Conservation (phyloP, 495 filamentous ascomycete genomes). For the Aeminium ludgeri region DNA sequence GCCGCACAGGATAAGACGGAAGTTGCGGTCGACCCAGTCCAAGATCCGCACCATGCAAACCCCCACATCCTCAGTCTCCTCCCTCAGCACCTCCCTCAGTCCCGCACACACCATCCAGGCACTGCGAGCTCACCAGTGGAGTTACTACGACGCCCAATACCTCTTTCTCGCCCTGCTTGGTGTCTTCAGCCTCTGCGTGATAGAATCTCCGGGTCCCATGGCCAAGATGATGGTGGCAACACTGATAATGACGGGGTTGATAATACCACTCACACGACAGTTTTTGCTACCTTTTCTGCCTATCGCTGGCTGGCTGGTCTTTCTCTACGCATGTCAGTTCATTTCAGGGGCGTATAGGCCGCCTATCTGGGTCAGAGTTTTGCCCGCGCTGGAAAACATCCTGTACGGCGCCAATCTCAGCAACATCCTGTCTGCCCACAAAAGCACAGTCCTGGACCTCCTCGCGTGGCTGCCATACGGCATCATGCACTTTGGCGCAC, state of each 20-base stretch:
- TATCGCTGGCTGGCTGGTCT: conserved; percentile 65
- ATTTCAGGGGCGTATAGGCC: conserved; percentile 71
- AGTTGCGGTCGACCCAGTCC: conserved; percentile 40
- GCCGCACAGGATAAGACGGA: conserved; percentile 54
- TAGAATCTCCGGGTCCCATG: conserved; percentile 54
- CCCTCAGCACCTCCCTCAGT: conserved; percentile 67
- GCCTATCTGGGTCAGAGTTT: conserved; percentile 83
- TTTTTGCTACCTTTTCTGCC: conserved; percentile 81
- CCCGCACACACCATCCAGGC: conserved; percentile 53
- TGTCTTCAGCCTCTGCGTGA: conserved; percentile 68
- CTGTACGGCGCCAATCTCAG: conserved; percentile 90
- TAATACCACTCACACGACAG: conserved; percentile 75
- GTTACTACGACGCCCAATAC: conserved; percentile 74
- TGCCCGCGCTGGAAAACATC: conserved; percentile 93
- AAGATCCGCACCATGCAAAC: conserved; percentile 56
- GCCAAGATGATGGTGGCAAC: conserved; percentile 52
- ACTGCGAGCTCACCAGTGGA: conserved; percentile 64
- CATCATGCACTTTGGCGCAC: conserved; percentile 69
- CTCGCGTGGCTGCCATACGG: conserved; percentile 91
- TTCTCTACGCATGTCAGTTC: conserved; percentile 87
- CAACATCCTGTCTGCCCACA: conserved; percentile 83
- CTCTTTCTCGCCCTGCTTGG: conserved; percentile 51
- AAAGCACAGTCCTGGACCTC: conserved; percentile 60
- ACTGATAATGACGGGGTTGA: conserved; percentile 48
- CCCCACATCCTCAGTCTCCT: conserved; percentile 52